phyloP scores from a whole-genome alignment of 768 basidiomycete genomes.

The Tephrocybe sp. region DNA sequence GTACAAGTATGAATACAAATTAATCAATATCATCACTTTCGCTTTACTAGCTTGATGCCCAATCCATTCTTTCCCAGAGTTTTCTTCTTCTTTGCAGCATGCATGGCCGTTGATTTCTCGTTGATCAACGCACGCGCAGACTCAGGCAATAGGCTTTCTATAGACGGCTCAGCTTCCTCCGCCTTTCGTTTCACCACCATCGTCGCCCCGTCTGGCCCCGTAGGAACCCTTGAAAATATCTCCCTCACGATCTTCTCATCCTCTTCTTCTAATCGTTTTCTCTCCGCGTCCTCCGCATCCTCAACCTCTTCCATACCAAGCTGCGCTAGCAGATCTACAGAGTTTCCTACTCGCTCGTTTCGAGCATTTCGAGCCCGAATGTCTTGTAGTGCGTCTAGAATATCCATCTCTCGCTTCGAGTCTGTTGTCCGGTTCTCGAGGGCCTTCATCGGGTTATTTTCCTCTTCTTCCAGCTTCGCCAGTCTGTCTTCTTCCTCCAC shows the following conservation, averaged over 20 bases:
- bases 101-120: conserved; percentile 39
- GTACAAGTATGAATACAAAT: conserved; percentile 3
- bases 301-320: conserved; percentile 68
- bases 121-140: conserved; percentile 57
- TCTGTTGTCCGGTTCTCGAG: conserved; percentile 91
- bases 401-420: conserved; percentile 97
- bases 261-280: conserved; percentile 77
- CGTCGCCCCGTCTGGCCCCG: conserved; percentile 22
- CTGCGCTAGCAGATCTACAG: conserved; percentile 65
- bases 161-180: conserved; percentile 69
- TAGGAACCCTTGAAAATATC: conserved; percentile 76
- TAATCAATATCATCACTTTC: conserved; percentile 25
- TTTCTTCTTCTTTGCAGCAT: conserved; percentile 60
- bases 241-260: conserved; percentile 88
- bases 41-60: conserved; percentile 76
- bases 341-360: conserved; percentile 81
- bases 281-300: conserved; percentile 71
- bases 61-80: conserved; percentile 56
- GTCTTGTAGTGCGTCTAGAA: conserved; percentile 93
- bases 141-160: conserved; percentile 67
- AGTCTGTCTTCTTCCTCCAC: conserved; percentile 82
- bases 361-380: conserved; percentile 84
- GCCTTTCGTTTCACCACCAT: conserved; percentile 89
- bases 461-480: conserved; percentile 85
- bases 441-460: conserved; percentile 96